phyloP scores from a whole-genome alignment of 2,329 filamentous ascomycete species.

The Botryotinia globosa region DNA sequence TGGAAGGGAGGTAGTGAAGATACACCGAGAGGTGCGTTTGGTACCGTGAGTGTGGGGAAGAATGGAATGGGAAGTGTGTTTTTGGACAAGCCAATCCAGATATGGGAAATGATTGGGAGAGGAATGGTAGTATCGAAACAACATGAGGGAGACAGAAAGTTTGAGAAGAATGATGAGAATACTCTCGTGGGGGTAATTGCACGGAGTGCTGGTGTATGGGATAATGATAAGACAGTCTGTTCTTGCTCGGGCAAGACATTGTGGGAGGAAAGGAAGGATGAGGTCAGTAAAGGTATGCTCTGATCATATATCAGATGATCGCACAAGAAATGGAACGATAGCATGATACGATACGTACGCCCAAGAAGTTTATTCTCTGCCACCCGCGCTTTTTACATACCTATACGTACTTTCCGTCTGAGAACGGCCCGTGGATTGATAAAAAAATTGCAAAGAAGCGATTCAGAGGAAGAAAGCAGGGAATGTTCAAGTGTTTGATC shows the following conservation, averaged over 20 bases:
- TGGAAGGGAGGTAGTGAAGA: slow-evolving; percentile 55
- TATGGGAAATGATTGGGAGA: slow-evolving; percentile 95
- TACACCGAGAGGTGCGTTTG: slow-evolving; percentile 61
- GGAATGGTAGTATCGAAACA: slow-evolving; percentile 79
- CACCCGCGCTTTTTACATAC: neutral
- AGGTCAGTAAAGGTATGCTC: slow-evolving; percentile 86
- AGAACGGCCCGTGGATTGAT: neutral
- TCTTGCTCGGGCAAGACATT: slow-evolving; percentile 97
- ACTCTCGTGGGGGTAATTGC: slow-evolving; percentile 93
- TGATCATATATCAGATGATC: slow-evolving; percentile 45
- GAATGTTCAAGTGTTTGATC: slow-evolving; percentile 2
- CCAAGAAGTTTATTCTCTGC: neutral
- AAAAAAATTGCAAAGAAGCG: slow-evolving; percentile 19
- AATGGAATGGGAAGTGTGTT: slow-evolving; percentile 78
- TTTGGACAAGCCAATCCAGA: slow-evolving; percentile 75
- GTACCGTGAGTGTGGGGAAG: slow-evolving; percentile 70
- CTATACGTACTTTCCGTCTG: slow-evolving; percentile 1
- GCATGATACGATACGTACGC: slow-evolving; percentile 4
- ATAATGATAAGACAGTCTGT: slow-evolving; percentile 97
- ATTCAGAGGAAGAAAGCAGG: slow-evolving; percentile 23
- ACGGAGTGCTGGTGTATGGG: slow-evolving; percentile 95
- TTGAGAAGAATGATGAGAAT: slow-evolving; percentile 72
- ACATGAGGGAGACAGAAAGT: slow-evolving; percentile 56
- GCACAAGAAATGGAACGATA: slow-evolving; percentile 25
- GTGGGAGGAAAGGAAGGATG: slow-evolving; percentile 93